Evolutionary conservation across 139 green algal species (phyloP).

Genomic region (Picochlorum costavermella): DNA sequence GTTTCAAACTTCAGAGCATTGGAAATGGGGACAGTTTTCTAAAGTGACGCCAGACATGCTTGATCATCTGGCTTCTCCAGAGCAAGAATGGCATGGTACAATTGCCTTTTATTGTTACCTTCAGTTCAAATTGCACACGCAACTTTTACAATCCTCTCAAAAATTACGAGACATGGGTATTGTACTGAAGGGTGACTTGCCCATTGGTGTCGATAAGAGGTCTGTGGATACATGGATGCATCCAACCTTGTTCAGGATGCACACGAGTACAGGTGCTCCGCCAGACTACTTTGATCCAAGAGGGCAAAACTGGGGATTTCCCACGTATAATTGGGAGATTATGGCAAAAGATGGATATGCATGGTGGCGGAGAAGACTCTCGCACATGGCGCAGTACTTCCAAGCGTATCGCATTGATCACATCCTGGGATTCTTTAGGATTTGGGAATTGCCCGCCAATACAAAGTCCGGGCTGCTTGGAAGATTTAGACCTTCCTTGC

Average conservation of each 20-base stretch:
- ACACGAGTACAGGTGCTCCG: conserved; percentile 76
- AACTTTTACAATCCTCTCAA: conserved; percentile 59
- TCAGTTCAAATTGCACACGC: conserved; percentile 86
- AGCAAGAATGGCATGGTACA: conserved; percentile 33
- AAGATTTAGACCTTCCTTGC: conserved; percentile 74
- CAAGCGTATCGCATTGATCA: conserved; percentile 93
- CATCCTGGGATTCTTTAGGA: conserved; percentile 97
- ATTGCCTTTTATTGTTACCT: conserved; percentile 50
- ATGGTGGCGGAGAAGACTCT: conserved; percentile 79
- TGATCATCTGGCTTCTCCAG: conserved; percentile 41
- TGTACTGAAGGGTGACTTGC: conserved; percentile 92
- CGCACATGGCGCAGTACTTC: conserved; percentile 85
- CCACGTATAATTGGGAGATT: conserved; percentile 95
- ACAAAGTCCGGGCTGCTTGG: conserved; percentile 63
- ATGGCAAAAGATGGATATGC: conserved; percentile 81
- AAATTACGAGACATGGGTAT: conserved; percentile 58
- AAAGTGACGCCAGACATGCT: conserved; percentile 34
- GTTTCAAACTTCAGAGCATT: conserved; percentile 86
- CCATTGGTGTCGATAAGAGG: conserved; percentile 91
- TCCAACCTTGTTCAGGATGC: conserved; percentile 82
- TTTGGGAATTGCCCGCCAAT: conserved; percentile 87
- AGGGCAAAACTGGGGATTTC: conserved; percentile 95
- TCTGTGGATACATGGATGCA: conserved; percentile 87
- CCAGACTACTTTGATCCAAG: conserved; percentile 78
- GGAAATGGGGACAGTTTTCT: conserved; percentile 71